Conservation (phyloP, 495 filamentous ascomycete genomes). For the Sordaria brevicollis region DNA sequence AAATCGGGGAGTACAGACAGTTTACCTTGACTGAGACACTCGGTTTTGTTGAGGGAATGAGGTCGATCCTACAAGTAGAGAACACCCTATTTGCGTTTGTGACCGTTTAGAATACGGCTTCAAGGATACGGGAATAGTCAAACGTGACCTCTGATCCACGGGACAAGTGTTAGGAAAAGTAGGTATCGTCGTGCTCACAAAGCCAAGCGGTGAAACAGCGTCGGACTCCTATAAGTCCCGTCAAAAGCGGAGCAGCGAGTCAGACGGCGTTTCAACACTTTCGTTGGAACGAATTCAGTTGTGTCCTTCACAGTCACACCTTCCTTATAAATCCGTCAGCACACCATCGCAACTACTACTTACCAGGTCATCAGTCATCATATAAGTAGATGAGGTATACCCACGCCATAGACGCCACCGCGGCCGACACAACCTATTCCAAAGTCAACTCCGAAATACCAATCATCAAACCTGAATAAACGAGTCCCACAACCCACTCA, state of each 20-base stretch:
- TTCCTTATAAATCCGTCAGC: background rate
- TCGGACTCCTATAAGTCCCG: background rate
- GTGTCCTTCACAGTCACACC: no score
- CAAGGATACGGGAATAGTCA: no score
- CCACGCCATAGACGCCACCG: background rate
- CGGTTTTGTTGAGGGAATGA: background rate
- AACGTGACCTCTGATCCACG: background rate
- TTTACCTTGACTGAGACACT: background rate
- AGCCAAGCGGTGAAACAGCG: background rate
- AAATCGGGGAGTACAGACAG: background rate
- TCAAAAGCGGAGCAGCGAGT: background rate
- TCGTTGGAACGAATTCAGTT: no score
- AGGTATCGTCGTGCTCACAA: background rate
- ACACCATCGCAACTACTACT: no score
- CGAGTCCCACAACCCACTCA: no score
- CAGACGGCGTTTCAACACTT: background rate
- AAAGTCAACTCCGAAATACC: background rate
- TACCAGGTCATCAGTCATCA: no score
- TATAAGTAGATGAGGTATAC: background rate
- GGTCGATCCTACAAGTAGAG: background rate
- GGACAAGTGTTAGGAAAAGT: background rate
- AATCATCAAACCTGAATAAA: background rate
- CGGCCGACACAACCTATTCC: background rate
- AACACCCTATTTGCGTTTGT: background rate
- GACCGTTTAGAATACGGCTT: background rate